Base-by-base conservation (phyloP, 2,329 filamentous ascomycete genomes). In the Aureobasidium sp. region DNA sequence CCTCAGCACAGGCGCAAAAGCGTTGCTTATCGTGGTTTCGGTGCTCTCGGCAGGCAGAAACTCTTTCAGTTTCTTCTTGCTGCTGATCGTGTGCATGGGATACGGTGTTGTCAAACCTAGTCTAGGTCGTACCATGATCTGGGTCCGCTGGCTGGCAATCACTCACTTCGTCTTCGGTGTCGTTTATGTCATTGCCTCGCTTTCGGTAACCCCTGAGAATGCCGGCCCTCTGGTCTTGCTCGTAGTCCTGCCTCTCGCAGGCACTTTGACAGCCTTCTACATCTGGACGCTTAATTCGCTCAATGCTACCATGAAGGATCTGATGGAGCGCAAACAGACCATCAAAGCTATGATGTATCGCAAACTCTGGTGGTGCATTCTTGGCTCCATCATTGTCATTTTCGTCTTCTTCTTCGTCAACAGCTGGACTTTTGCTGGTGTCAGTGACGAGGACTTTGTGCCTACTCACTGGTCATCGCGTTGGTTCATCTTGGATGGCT, bases 321-420 rank as follows among this genome's bases (percentile, higher is more conserved):
- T 99, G n/a, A 83, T 89, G 61, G 90, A 96, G 71, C 87, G 94
- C 67, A 97, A 96, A 77, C 94, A 99, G 77, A 88, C 89, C 69
- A 87, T 88, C 69, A 99, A 99, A 74, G 91, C 92, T 52, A 76
- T 84, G 76, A 99, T 99, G 95, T 99, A 97, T 78, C 92, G 89
- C 78, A 96, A 95, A 75, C 85, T 99, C 15, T 99, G 95, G 92
- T 99, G 92, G 92, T 93, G 91, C 74, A 96, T 99, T 64, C 81
- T 99, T 50, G 81, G 85, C 66, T 96, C 89, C 73, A 96, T 99
- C 72, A 78, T 97, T 53, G 90, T 97, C 69, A 97, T 97, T 69
- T 99, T 99, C 69, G 92, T 83, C 63, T 99, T 99, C 79, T 97
- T 99, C 81, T 97, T 99, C 80, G 87, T 97, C 80, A 97, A 97